phyloP scores from a whole-genome alignment of 2,329 filamentous ascomycete species.

The Ceratocystis harringtonii region DNA sequence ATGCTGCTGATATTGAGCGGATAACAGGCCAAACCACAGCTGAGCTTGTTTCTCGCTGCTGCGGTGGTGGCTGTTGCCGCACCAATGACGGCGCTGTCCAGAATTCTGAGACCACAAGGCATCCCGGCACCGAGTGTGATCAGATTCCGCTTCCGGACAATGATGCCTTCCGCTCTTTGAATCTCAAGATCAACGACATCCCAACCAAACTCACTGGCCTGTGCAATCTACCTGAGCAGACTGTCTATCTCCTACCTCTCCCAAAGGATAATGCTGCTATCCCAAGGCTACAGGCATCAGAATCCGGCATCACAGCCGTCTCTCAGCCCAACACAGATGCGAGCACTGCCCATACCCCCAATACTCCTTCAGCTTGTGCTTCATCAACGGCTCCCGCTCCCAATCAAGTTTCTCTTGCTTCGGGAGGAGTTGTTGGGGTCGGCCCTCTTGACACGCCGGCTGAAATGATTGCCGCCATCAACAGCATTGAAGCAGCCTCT shows the following conservation, averaged over 20 bases:
- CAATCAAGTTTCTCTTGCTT: background rate
- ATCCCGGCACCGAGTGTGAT: conserved; percentile 28
- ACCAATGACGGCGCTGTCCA: conserved; percentile 31
- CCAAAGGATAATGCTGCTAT: conserved; percentile 22
- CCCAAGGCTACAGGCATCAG: conserved; percentile 9
- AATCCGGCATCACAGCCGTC: conserved; percentile 7
- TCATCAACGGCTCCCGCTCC: conserved; percentile 12
- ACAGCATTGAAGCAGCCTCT: conserved; percentile 9
- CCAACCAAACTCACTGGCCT: conserved; percentile 58
- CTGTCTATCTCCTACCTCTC: conserved; percentile 51
- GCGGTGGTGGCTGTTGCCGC: conserved; percentile 50
- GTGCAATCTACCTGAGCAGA: conserved; percentile 46
- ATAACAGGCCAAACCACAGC: conserved; percentile 50
- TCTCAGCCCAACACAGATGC: background rate
- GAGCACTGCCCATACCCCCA: background rate
- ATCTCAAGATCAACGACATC: conserved; percentile 61
- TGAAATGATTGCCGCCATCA: conserved; percentile 16
- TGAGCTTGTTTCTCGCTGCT: conserved; percentile 47
- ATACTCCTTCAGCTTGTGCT: conserved; percentile 18
- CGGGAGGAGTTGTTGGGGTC: background rate
- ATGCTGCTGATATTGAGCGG: conserved; percentile 44
- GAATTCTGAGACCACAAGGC: conserved; percentile 25
- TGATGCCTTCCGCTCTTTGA: conserved; percentile 64
- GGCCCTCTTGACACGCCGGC: conserved; percentile 16
- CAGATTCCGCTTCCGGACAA: conserved; percentile 55